Conservation (phyloP, 257 asterid species). For the Prunella vulgaris region DNA sequence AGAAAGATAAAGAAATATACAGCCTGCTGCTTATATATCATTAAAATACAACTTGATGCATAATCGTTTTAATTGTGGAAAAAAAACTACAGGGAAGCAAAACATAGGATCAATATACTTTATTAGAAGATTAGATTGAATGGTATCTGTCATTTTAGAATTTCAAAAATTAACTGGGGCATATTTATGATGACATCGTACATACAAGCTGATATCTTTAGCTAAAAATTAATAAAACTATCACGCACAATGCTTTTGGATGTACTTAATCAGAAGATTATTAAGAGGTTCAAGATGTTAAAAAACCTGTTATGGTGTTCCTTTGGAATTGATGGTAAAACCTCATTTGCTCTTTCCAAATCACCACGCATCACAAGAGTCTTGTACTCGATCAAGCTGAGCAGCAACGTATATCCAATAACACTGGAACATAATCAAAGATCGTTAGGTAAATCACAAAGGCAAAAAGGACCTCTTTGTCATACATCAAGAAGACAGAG, state of each 20-base stretch:
- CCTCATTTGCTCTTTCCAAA: constrained; percentile 79
- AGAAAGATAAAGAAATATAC: neutral
- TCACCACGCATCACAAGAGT: constrained; percentile 99
- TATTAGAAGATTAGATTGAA: neutral
- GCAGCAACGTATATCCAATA: constrained; percentile 82
- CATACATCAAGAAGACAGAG: constrained; percentile 8
- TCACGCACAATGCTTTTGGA: neutral
- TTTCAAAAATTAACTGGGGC: neutral
- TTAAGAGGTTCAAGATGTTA: constrained; percentile 7
- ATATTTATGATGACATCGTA: constrained; percentile 5
- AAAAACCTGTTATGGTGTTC: constrained; percentile 84
- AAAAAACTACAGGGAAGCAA: constrained; percentile 5
- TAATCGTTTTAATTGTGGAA: constrained; percentile 1
- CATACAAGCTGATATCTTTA: neutral
- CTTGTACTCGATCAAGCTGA: constrained; percentile 97
- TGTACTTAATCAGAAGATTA: neutral
- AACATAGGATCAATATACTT: neutral
- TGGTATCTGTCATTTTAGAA: neutral
- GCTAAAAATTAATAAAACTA: constrained; percentile 1
- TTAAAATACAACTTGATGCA: constrained; percentile 6
- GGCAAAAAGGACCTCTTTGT: constrained; percentile 5
- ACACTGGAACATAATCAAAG: constrained; percentile 48
- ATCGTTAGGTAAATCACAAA: neutral
- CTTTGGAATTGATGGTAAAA: constrained; percentile 84
- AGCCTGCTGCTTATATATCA: constrained; percentile 2